Conservation (phyloP, 2,329 filamentous ascomycete species). For the Lasiodiplodia gonubiensis region DNA sequence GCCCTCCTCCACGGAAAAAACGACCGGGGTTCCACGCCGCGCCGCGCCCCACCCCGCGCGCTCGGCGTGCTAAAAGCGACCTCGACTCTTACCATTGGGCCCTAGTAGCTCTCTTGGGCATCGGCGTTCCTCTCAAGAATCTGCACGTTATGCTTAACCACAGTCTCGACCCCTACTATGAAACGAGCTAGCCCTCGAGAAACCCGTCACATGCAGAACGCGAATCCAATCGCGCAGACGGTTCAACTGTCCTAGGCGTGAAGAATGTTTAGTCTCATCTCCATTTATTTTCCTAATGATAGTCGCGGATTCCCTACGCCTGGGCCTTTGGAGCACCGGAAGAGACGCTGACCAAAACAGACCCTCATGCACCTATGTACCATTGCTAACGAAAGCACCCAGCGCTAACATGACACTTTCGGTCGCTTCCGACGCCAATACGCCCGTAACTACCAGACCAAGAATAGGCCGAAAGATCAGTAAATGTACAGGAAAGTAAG, state of each 20-base stretch:
- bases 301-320: background rate
- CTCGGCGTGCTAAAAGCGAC: conserved; percentile 6
- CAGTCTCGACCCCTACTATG: background rate
- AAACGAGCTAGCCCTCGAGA: background rate
- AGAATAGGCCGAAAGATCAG: background rate
- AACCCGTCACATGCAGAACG: background rate
- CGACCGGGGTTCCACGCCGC: conserved; percentile 22
- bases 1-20: conserved; percentile 26
- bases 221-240: background rate
- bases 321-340: background rate
- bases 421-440: background rate
- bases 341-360: background rate
- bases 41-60: conserved; percentile 7
- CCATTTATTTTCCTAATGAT: background rate
- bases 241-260: background rate
- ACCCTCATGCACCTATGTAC: conserved; percentile 7
- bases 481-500: conserved; percentile 19
- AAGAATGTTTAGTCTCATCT: background rate
- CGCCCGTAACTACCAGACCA: conserved; percentile 17
- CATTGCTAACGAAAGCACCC: conserved; percentile 3
- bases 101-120: too few species aligned
- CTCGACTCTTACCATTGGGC: background rate
- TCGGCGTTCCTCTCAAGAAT: background rate
- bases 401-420: conserved; percentile 11
- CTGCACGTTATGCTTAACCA: background rate